Evolutionary conservation across 305 asterid genomes (phyloP).

Genomic region (Fraxinus sp.): DNA sequence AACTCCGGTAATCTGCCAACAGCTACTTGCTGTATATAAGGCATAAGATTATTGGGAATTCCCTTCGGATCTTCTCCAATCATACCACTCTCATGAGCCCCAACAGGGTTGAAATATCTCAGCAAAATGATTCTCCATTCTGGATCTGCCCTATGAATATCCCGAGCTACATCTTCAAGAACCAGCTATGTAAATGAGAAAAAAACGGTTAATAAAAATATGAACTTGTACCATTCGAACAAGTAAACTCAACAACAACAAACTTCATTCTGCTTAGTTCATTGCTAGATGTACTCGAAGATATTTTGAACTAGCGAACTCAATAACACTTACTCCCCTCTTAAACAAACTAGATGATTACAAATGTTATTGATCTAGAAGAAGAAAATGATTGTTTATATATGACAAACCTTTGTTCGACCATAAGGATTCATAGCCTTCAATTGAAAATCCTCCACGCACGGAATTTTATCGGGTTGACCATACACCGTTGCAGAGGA

Average conservation of each 20-base stretch:
- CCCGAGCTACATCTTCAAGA: conserved; percentile 86
- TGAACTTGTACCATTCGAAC: not conserved
- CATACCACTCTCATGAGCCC: conserved; percentile 84
- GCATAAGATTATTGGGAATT: conserved; percentile 95
- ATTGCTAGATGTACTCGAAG: not conserved
- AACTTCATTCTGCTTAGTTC: not conserved
- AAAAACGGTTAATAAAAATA: not conserved
- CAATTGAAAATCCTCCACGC: conserved; percentile 70
- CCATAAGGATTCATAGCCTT: conserved; percentile 97
- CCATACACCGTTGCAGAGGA: conserved; percentile 97
- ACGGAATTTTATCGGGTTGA: conserved; percentile 79
- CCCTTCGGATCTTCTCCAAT: conserved; percentile 95
- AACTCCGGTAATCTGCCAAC: conserved; percentile 83
- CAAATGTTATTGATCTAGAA: not conserved
- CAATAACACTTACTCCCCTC: not conserved
- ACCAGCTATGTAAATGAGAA: conserved; percentile 45
- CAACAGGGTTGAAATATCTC: conserved; percentile 91
- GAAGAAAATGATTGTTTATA: not conserved
- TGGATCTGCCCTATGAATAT: conserved; percentile 60
- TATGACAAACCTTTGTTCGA: conserved; percentile 69
- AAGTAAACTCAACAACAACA: not conserved
- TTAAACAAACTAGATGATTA: not conserved
- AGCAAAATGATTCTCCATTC: conserved; percentile 86
- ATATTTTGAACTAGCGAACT: not conserved
- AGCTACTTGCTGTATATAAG: conserved; percentile 88